Base-by-base conservation (phyloP, 2,329 filamentous ascomycete species). In the Epichloe hybrida region DNA sequence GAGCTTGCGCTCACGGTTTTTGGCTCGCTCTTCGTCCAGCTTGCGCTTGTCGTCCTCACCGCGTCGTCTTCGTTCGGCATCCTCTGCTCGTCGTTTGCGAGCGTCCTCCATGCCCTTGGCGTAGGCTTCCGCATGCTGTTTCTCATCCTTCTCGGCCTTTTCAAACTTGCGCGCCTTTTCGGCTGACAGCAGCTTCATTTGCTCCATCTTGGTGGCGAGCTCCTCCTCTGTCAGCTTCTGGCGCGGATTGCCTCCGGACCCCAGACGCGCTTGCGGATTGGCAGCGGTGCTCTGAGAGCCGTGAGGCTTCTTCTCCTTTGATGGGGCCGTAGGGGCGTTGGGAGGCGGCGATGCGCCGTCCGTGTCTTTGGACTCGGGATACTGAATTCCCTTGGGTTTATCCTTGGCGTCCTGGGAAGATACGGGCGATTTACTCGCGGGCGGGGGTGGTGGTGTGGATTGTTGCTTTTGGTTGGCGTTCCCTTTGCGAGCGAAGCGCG, bases 161-260 rank as follows among this genome's bases (percentile, higher is more conserved):
- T 81, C 75, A 56, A 79, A 79, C 53, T 76, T 76, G 57, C 76
- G 73, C 57, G 74, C 72, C 65, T 77, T 79, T 61, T 82, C 79
- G 0, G 74, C 76, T 0, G 72, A 70, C 0, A 79, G 61, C 8
- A 82, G 69, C 51, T 78, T 77, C 74, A 80, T 81, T 61, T 76
- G 68, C 57, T 76, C 75, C 73, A 83, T 79, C 61, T 80, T 80
- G 53, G 68, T 73, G 0, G 76, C 69, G 4, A 83, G 72, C 63
- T 83, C 75, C 1, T 68, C 65, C 0, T 83, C 77, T 0, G 78
- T 81, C 31, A 80, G 71, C 64, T 81, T 81, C 23, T 74, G 73
- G 11, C 77, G 75, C 23, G 78, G 77, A 64, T 80, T 80, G 12
- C 72, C 74, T 52, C 78, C 78, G 2, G 76, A 80, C 50, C 69